Conservation (phyloP, 306 rosid genomes). For the Citrullus amarus region DNA sequence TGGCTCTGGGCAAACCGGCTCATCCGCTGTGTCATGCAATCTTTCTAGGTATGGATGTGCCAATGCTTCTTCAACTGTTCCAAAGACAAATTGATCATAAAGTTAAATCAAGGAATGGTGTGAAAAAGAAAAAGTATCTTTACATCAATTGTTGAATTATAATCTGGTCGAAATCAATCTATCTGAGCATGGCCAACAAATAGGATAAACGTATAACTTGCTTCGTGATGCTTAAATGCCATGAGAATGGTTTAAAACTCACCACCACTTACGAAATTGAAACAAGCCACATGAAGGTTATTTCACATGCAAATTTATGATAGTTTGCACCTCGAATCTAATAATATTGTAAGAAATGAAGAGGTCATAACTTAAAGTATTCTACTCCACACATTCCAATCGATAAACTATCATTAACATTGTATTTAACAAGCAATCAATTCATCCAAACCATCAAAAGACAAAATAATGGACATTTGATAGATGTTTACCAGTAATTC, state of each 20-base stretch:
- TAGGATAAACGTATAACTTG: neutral
- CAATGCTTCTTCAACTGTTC: constrained; percentile 80
- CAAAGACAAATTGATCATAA: neutral
- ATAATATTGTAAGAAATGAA: neutral
- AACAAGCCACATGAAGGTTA: neutral
- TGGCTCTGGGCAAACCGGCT: constrained; percentile 62
- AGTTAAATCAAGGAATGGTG: neutral
- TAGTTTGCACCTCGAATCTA: neutral
- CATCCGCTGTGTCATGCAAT: constrained; percentile 85
- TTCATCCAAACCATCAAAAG: neutral
- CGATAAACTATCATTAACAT: neutral
- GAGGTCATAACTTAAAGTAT: neutral
- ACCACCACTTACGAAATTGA: neutral
- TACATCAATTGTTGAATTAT: too few relatives aligned
- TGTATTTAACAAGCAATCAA: neutral
- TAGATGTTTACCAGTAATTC: constrained; percentile 63
- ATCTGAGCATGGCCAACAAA: too few relatives aligned
- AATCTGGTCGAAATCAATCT: too few relatives aligned
- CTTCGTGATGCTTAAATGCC: too few relatives aligned
- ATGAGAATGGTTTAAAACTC: neutral
- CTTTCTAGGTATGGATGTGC: constrained; percentile 97
- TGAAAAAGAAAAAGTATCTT: neutral
- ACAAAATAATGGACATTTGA: neutral
- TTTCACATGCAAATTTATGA: neutral
- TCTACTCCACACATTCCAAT: neutral